phyloP scores from a whole-genome alignment of 495 filamentous ascomycete genomes.

The Podospora bellae-mahoneyi region DNA sequence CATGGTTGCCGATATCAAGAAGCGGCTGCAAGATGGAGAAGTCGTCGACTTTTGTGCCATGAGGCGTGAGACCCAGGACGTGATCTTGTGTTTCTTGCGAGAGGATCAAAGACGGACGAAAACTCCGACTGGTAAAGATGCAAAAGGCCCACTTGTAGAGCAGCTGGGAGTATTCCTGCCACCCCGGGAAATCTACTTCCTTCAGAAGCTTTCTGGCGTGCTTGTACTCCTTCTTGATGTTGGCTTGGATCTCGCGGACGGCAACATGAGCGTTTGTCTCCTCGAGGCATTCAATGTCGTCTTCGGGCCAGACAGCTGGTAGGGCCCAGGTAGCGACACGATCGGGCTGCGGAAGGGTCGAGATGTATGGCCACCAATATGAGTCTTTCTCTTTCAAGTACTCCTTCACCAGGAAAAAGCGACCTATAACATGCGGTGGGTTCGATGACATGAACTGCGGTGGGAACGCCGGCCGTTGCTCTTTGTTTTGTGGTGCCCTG shows the following conservation, averaged over 20 bases:
- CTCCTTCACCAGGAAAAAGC: slow-evolving; percentile 48
- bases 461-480: slow-evolving; percentile 31
- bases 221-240: slow-evolving; percentile 43
- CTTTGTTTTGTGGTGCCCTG: not conserved
- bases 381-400: slow-evolving; percentile 46
- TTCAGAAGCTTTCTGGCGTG: slow-evolving; percentile 40
- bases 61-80: slow-evolving; percentile 15
- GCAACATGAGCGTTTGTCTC: slow-evolving; percentile 51
- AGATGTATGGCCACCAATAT: slow-evolving; percentile 52
- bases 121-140: slow-evolving; percentile 54
- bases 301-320: slow-evolving; percentile 45
- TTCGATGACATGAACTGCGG: slow-evolving; percentile 33
- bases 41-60: slow-evolving; percentile 39
- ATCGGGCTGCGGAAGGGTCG: slow-evolving; percentile 48
- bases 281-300: slow-evolving; percentile 44
- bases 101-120: slow-evolving; percentile 46
- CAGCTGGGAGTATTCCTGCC: slow-evolving; percentile 36
- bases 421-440: slow-evolving; percentile 46
- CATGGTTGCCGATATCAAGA: slow-evolving; percentile 54
- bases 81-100: slow-evolving; percentile 17
- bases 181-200: slow-evolving; percentile 28
- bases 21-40: slow-evolving; percentile 53
- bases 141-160: slow-evolving; percentile 56
- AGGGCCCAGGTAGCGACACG: slow-evolving; percentile 38
- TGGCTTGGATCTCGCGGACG: slow-evolving; percentile 42